Percentiles rank a stretch among this genome's conserved stretches.
These are phyloP conservation scores for Thermomyces lanuginosus DNA, from an alignment of 2,329 filamentous ascomycete genomes.

Conservation along the genomic window DNA sequence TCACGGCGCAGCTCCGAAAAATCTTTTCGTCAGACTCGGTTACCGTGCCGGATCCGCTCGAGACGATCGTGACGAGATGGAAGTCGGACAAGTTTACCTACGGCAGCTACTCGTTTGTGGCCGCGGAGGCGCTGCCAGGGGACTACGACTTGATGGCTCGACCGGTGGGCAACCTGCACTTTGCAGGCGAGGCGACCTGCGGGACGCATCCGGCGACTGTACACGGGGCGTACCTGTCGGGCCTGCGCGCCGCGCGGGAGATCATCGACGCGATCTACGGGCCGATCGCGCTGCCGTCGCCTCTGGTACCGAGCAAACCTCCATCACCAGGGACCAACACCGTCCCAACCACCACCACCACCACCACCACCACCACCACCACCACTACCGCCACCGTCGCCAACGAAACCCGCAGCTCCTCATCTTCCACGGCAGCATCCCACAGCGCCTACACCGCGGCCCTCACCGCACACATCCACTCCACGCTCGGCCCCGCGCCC, in stretches of 20 bases:
- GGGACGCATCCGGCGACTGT: conserved; percentile 93
- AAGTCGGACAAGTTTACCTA: conserved; percentile 77
- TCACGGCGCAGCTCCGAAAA: conserved; percentile 57
- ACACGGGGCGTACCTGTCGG: conserved; percentile 89
- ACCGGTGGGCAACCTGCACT: conserved; percentile 72
- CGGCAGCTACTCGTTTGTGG: conserved; percentile 90
- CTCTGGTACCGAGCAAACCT: conserved; percentile 42
- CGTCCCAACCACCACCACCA: conserved; percentile 5
- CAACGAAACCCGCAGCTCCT: no score
- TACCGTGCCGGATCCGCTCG: conserved; percentile 58
- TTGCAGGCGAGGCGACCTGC: conserved; percentile 92
- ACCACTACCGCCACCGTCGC: conserved; percentile 5
- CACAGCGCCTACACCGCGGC: conserved; percentile 40
- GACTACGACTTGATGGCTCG: conserved; percentile 89
- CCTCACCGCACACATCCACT: conserved; percentile 40
- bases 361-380: conserved; percentile 1
- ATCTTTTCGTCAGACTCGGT: conserved; percentile 52
- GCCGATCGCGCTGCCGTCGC: conserved; percentile 58
- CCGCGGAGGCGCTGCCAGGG: conserved; percentile 60
- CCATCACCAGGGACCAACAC: conserved; percentile 2
- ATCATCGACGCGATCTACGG: conserved; percentile 67
- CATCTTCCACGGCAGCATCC: conserved; percentile 17
- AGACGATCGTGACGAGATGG: conserved; percentile 87
- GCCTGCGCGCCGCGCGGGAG: conserved; percentile 74
- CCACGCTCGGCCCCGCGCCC: conserved; percentile 50